Conservation (phyloP, 2,329 filamentous ascomycete species). For the Fonsecaea nubica region DNA sequence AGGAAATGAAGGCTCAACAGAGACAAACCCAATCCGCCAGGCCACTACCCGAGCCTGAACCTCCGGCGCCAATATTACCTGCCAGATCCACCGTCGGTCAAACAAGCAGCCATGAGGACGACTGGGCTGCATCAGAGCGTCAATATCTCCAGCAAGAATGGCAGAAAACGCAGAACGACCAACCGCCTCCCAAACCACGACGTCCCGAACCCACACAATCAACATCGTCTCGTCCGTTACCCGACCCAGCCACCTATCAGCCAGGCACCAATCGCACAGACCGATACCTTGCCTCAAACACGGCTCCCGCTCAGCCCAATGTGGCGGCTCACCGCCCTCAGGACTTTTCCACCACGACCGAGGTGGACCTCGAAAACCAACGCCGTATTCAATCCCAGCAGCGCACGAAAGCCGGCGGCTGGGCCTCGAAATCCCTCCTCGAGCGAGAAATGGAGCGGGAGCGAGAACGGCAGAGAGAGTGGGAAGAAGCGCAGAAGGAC, state of each 20-base stretch:
- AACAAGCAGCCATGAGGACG: conserved; percentile 61
- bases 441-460: conserved; percentile 73
- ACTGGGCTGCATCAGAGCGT: conserved; percentile 67
- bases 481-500: conserved; percentile 66
- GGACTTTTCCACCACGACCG: conserved; percentile 60
- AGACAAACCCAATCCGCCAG: conserved; percentile 43
- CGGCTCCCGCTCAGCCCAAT: conserved; percentile 53
- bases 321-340: conserved; percentile 50
- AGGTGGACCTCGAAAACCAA: conserved; percentile 63
- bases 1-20: conserved; percentile 71
- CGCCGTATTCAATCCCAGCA: conserved; percentile 60
- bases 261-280: conserved; percentile 57
- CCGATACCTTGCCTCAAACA: conserved; percentile 62
- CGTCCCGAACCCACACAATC: conserved; percentile 24
- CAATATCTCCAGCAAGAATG: conserved; percentile 65
- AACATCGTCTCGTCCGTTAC: conserved; percentile 50
- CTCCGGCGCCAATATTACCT: conserved; percentile 29
- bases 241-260: conserved; percentile 52
- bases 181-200: conserved; percentile 39
- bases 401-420: conserved; percentile 65
- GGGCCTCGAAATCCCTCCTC: conserved; percentile 68
- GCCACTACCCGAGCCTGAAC: conserved; percentile 1
- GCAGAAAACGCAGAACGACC: conserved; percentile 51
- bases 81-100: conserved; percentile 41
- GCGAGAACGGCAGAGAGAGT: conserved; percentile 68